A percentile compares a stretch with the other conserved stretches of the same genome.
Evolutionary conservation across 352 stramenopile species (phyloP).

Genomic region (Phytophthora boehmeriae): DNA sequence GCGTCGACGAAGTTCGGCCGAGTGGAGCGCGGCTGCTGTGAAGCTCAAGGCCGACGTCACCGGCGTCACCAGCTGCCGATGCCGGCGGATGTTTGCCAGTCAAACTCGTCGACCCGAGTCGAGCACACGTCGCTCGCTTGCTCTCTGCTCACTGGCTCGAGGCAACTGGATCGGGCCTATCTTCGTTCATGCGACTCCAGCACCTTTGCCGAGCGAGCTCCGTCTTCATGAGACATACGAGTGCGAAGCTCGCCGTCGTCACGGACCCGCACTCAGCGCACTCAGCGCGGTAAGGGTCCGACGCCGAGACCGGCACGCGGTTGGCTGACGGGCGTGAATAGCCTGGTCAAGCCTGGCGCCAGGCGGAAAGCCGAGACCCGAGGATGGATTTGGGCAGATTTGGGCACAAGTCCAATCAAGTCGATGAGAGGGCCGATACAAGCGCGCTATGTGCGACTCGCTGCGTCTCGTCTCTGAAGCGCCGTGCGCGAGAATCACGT

Average conservation of each 20-base stretch:
- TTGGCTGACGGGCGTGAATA: conserved; percentile 5
- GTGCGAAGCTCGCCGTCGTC: conserved; percentile 25
- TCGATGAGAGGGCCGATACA: conserved; percentile 23
- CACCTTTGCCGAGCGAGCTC: no score
- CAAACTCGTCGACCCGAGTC: not conserved
- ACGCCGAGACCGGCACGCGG: not conserved
- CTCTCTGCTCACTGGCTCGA: conserved; percentile 3
- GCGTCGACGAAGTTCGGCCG: not conserved
- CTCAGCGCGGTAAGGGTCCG: no score
- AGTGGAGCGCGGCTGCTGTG: no score
- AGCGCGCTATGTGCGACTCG: no score
- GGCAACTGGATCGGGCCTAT: not conserved
- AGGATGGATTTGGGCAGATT: not conserved
- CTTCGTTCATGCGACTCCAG: no score
- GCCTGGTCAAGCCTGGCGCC: conserved; percentile 19
- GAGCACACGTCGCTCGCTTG: not conserved
- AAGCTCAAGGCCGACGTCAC: no score
- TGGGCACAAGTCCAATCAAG: conserved; percentile 17
- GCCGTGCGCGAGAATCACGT: conserved; percentile 17
- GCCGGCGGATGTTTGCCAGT: not conserved
- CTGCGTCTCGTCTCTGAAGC: conserved; percentile 13
- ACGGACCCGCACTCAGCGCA: conserved; percentile 8
- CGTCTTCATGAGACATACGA: conserved; percentile 25
- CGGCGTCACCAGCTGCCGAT: not conserved
- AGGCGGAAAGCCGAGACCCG: conserved; percentile 20